These are phyloP conservation scores for Tripterygium wilfordii DNA, from an alignment of 177 flowering plant species.

Conservation along the genomic window DNA sequence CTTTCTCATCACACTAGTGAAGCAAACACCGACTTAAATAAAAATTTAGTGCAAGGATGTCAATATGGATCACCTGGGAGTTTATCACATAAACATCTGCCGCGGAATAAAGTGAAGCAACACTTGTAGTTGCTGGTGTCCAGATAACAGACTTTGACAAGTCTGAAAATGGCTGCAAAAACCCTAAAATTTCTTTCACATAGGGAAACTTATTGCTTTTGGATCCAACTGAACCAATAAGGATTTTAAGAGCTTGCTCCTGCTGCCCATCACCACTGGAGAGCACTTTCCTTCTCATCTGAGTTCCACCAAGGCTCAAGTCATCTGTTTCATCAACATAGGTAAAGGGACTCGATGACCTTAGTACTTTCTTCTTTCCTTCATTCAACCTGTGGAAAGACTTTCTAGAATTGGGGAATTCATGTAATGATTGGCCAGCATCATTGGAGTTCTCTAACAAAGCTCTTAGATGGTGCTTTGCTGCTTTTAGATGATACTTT, in stretches of 20 bases:
- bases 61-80: constrained; percentile 78
- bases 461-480: constrained; percentile 40
- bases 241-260: constrained; percentile 50
- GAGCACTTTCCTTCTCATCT: constrained; percentile 20
- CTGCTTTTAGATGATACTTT: too few species aligned
- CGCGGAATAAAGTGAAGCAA: constrained; percentile 94
- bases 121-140: constrained; percentile 93
- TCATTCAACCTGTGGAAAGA: constrained; percentile 9
- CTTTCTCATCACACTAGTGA: too few species aligned
- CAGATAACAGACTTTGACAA: constrained; percentile 75
- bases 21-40: too few species aligned
- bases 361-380: constrained; percentile 6
- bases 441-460: constrained; percentile 29
- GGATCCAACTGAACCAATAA: constrained; percentile 96
- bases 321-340: constrained; percentile 8
- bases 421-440: constrained; percentile 11
- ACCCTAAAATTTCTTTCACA: constrained; percentile 64
- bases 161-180: constrained; percentile 52
- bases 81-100: constrained; percentile 92
- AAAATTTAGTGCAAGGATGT: too few species aligned
- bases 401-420: constrained; percentile 5
- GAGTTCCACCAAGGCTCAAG: constrained; percentile 3
- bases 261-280: constrained; percentile 20
- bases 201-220: constrained; percentile 86
- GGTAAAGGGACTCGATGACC: constrained; percentile 3